Conservation (phyloP, 1,284 basidiomycete genomes). For the Moesziomyces antarcticus region DNA sequence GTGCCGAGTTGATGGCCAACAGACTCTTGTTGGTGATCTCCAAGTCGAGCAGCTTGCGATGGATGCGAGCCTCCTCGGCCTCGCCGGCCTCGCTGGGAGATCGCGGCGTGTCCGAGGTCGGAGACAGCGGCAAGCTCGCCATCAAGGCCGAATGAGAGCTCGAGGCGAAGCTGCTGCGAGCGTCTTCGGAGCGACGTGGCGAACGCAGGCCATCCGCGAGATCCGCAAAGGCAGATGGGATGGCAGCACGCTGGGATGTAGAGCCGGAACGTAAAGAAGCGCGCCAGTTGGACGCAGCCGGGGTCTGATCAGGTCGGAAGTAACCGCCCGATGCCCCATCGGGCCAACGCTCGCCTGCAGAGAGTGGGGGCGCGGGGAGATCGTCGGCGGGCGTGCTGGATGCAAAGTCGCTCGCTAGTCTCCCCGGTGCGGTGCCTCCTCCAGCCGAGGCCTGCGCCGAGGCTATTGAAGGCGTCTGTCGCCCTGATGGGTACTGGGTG, state of each 20-base stretch:
- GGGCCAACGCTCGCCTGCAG: slow-evolving; percentile 7
- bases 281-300: slow-evolving; percentile 24
- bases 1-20: slow-evolving; percentile 69
- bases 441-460: too few relatives aligned
- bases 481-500: too few relatives aligned
- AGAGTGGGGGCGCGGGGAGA: background rate
- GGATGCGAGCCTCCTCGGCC: slow-evolving; percentile 55
- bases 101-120: slow-evolving; percentile 26
- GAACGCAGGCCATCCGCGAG: slow-evolving; percentile 3
- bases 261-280: slow-evolving; percentile 11
- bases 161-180: slow-evolving; percentile 22
- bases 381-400: too few relatives aligned
- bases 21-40: slow-evolving; percentile 70
- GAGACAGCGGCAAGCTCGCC: slow-evolving; percentile 21
- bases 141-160: slow-evolving; percentile 11
- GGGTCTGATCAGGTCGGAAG: slow-evolving; percentile 9
- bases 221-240: slow-evolving; percentile 20
- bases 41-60: slow-evolving; percentile 69
- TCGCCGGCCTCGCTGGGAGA: slow-evolving; percentile 39
- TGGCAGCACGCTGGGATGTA: slow-evolving; percentile 13
- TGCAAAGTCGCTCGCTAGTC: too few relatives aligned
- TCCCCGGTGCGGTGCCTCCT: too few relatives aligned
- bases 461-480: too few relatives aligned
- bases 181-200: slow-evolving; percentile 7
- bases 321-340: slow-evolving; percentile 2